Percentiles rank a stretch among this genome's conserved stretches.
These are phyloP conservation scores for Angophora floribunda DNA, from an alignment of 345 rosid species.

Conservation along the genomic window DNA sequence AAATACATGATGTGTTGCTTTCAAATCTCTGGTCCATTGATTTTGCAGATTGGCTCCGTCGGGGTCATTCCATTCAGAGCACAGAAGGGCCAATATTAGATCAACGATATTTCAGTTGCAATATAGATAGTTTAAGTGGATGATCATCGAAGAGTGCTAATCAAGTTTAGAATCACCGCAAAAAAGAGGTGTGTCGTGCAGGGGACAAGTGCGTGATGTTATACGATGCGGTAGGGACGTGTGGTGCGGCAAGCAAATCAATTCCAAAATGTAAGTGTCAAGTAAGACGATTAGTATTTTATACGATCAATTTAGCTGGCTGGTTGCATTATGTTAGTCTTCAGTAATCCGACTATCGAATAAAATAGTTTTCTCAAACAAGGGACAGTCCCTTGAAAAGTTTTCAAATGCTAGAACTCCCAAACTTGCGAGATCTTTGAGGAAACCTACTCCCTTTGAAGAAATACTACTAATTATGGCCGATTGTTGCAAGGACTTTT, in stretches of 20 bases:
- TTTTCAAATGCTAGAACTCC: neutral
- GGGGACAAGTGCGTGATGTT: neutral
- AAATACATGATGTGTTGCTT: neutral
- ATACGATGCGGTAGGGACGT: fast-evolving
- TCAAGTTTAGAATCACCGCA: neutral
- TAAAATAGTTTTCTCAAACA: neutral
- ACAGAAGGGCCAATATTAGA: neutral
- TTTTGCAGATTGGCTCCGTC: neutral
- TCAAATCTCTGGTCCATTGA: neutral
- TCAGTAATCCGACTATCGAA: fast-evolving
- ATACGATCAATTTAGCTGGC: fast-evolving
- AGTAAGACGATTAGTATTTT: fast-evolving
- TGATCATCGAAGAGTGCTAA: neutral
- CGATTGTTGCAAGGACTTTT: neutral
- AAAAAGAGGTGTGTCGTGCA: neutral
- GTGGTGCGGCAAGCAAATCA: neutral
- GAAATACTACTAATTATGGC: neutral
- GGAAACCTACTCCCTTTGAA: neutral
- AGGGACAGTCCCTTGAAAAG: neutral
- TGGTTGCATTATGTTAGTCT: fast-evolving
- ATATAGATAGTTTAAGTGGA: neutral
- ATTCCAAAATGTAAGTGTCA: neutral
- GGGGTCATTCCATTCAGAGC: neutral
- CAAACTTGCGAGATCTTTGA: neutral
- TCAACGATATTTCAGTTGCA: neutral